Evolutionary conservation across 306 rosid genomes (phyloP).

Genomic region (Quercus cerris): DNA sequence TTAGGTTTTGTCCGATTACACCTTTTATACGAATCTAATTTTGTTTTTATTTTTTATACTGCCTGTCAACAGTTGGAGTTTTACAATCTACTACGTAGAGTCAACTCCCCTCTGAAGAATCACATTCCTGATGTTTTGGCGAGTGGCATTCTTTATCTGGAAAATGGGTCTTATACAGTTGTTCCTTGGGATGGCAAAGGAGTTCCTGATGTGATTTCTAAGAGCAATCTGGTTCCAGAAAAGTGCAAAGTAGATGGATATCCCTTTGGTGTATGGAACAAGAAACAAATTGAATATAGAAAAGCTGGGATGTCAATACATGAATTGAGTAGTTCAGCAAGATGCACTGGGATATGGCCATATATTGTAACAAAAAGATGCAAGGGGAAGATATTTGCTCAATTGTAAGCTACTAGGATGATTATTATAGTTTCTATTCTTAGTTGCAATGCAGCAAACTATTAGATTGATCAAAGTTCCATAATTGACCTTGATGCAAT

Average conservation of each 20-base stretch:
- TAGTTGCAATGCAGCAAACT: slow-evolving; percentile 4
- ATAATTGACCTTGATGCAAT: slow-evolving; percentile 17
- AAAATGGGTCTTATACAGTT: slow-evolving; percentile 56
- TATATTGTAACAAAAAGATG: slow-evolving; percentile 75
- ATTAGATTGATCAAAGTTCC: slow-evolving; percentile 17
- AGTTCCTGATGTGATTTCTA: slow-evolving; percentile 59
- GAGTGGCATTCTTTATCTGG: slow-evolving; percentile 72
- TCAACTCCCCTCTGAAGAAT: slow-evolving; percentile 62
- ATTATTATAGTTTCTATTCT: slow-evolving; percentile 5
- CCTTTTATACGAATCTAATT: slow-evolving; percentile 29
- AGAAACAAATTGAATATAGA: slow-evolving; percentile 58
- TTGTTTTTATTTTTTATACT: background rate
- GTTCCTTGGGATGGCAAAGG: slow-evolving; percentile 82
- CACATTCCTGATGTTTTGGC: slow-evolving; percentile 71
- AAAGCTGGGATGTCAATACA: slow-evolving; percentile 48
- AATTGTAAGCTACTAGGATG: slow-evolving; percentile 56
- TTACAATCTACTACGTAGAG: slow-evolving; percentile 52
- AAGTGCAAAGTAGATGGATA: slow-evolving; percentile 36
- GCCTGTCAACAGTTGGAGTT: slow-evolving; percentile 72
- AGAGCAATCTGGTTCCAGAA: slow-evolving; percentile 46
- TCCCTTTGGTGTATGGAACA: slow-evolving; percentile 80
- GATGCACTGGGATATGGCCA: slow-evolving; percentile 70
- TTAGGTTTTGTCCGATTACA: slow-evolving; percentile 13
- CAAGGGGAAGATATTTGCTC: slow-evolving; percentile 76
- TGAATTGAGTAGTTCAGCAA: slow-evolving; percentile 26